Conservation (phyloP, 306 rosid genomes). For the Trifolium subterraneum region DNA sequence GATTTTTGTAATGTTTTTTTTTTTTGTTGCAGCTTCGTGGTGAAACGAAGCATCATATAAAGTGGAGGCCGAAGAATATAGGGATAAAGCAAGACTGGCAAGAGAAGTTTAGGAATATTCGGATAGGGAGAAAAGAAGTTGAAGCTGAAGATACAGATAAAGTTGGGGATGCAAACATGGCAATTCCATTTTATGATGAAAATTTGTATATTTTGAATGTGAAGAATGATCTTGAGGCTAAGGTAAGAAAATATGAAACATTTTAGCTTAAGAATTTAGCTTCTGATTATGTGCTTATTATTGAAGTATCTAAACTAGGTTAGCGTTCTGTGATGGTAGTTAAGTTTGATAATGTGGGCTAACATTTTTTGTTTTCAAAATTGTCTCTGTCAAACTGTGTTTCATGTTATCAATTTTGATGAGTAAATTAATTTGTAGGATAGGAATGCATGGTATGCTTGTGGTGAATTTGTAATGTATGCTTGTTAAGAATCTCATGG, state of each 20-base stretch:
- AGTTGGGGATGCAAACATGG: slow-evolving; percentile 68
- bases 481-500: slow-evolving; percentile 10
- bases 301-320: slow-evolving; percentile 27
- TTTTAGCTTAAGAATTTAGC: slow-evolving; percentile 21
- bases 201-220: slow-evolving; percentile 76
- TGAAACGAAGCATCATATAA: slow-evolving; percentile 57
- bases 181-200: slow-evolving; percentile 83
- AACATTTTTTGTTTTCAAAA: slow-evolving; percentile 28
- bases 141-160: slow-evolving; percentile 62
- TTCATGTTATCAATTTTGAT: slow-evolving; percentile 15
- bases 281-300: slow-evolving; percentile 7
- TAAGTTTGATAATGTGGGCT: slow-evolving; percentile 18
- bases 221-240: slow-evolving; percentile 85
- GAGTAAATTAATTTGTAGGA: slow-evolving; percentile 12
- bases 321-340: slow-evolving; percentile 11
- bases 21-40: slow-evolving; percentile 54
- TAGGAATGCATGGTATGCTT: slow-evolving; percentile 3
- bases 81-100: slow-evolving; percentile 94
- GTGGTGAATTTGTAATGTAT: slow-evolving; percentile 33
- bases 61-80: slow-evolving; percentile 75
- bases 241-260: slow-evolving; percentile 58
- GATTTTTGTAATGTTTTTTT: slow-evolving; percentile 31
- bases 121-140: slow-evolving; percentile 71
- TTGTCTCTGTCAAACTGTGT: slow-evolving; percentile 5
- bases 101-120: slow-evolving; percentile 73